These are phyloP conservation scores for Fusarium verrucosum DNA, from an alignment of 2,329 filamentous ascomycete genomes.

Conservation along the genomic window DNA sequence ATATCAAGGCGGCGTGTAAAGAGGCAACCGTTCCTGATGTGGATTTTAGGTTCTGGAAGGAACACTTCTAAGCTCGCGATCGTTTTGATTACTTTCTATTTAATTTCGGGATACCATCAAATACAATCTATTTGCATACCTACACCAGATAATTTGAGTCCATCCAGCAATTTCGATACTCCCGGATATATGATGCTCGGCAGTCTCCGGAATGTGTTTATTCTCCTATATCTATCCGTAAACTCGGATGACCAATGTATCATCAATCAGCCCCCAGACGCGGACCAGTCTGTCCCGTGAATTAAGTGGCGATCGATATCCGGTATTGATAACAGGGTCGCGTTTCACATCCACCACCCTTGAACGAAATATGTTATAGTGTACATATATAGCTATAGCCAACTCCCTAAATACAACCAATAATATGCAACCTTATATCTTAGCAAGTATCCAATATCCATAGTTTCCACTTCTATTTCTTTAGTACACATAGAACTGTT, in stretches of 20 bases:
- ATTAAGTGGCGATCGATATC: background rate
- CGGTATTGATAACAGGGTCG: background rate
- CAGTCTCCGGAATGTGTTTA: background rate
- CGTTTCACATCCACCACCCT: background rate
- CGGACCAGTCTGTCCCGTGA: background rate
- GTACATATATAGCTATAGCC: background rate
- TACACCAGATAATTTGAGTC: background rate
- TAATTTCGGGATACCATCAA: slow-evolving; percentile 40
- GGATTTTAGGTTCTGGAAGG: slow-evolving; percentile 98
- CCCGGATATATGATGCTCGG: background rate
- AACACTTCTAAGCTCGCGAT: slow-evolving; percentile 71
- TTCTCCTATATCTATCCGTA: slow-evolving; percentile 1
- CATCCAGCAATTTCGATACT: background rate
- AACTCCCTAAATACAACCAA: background rate
- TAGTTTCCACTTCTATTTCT: background rate
- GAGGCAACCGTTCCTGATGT: slow-evolving; percentile 79
- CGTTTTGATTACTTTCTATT: slow-evolving; percentile 24
- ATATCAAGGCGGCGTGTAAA: slow-evolving; percentile 85
- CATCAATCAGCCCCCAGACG: background rate
- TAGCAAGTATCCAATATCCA: background rate
- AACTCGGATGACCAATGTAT: background rate
- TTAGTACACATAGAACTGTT: slow-evolving; percentile 80
- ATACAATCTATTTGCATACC: slow-evolving; percentile 18
- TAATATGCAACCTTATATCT: background rate
- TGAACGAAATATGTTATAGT: slow-evolving; percentile 2